Evolutionary conservation across 208 protist species (phyloP), one percentile per base, ranked within the genome.

Genomic region (Wallacemonas rigidus): DNA sequence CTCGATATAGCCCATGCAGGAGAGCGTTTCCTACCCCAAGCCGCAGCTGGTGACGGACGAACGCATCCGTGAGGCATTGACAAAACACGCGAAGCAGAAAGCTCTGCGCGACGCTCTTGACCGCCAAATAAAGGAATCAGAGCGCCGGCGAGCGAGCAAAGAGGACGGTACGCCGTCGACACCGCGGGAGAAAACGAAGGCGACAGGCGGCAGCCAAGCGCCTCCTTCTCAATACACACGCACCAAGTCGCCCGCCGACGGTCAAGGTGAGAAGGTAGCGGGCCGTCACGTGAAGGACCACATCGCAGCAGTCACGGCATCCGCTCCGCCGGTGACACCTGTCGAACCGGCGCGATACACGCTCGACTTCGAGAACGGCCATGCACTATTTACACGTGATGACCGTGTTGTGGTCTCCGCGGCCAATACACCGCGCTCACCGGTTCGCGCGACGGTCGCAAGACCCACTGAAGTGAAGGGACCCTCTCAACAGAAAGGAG

Each of bases 41-140:
- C 91, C 88, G 9, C 62, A 85, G 11, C 50, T 79, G 36, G 70
- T 92, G 56, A 91, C 89, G 11, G 87, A 92, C 69, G 87, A 93
- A 63, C 76, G 78, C 35, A 50, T 92, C 15, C 79, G 77, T 45
- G 89, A 87, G 63, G 83, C 84, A 2, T 55, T 84, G 3, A 72
- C 77, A 26, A 92, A 89, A 53, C 82, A 88, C 45, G 76, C 76
- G 55, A 94, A 92, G 48, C 91, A 93, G 58, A 72, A 77, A 48
- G 85, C 78, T 1, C 55, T 93, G 38, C 82, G 74, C 40, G 84
- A 86, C 11, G 88, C 88, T 6, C 79, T 94, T 7, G 91, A 94
- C 67, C 74, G 72, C 26, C 91, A 94, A 74, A 86, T 92, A n/a
- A 74, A 54, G 43, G 85, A 91, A 47, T 54, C 71, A 14, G 79